Evolutionary conservation across 805 yeast species (phyloP), one percentile per base, ranked within the genome.

Genomic region (Starmerella bombi): DNA sequence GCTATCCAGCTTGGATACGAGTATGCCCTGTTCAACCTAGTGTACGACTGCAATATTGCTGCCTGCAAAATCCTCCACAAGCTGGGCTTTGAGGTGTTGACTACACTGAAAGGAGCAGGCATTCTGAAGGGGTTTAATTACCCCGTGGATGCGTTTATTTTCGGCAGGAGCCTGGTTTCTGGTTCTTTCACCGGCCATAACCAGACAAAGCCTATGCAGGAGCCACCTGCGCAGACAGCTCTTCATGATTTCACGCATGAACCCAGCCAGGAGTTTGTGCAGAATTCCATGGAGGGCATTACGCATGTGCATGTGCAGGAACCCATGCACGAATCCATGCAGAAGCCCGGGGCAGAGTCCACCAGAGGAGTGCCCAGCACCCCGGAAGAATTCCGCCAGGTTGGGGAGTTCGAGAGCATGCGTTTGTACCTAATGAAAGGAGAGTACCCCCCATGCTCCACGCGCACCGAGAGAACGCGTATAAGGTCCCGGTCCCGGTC

Each of bases 1-100:
- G 84, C 96, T 1, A 88, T 88, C 12, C 67, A 75, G 46, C 64
- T 91, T 31, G 95, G 95, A 3, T 88, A 81, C 59, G 80, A 88
- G 0, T 80, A 84, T 49, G 72, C 82, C 5, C 72, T 81, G 47
- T 81, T 91, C 62, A 84, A 85, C 48, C 64, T 88, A 42, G 84
- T 88, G 3, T 91, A 82, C 59, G 94, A 86, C 50, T 77, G 93
- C 3, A 91, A 91, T 56, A 75, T 72, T 16, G 78, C 93, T 2
- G 91, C 93, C 4, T 66, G 91, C 49, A 66, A 77, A 45, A 77
- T 88, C 34, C 72, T 85, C 63, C 93, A 83, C 52, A 65, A 76
- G 9, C 66, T 80, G 32, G 76, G 77, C 48, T 91, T 88, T 63
- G 75, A 74, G 50, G 63, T 83, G 46, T 67, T 85, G 8, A 95